A percentile compares a stretch with the other conserved stretches of the same genome.
Evolutionary conservation across 345 rosid species (phyloP).

Genomic region (Aquilaria yunnanensis): DNA sequence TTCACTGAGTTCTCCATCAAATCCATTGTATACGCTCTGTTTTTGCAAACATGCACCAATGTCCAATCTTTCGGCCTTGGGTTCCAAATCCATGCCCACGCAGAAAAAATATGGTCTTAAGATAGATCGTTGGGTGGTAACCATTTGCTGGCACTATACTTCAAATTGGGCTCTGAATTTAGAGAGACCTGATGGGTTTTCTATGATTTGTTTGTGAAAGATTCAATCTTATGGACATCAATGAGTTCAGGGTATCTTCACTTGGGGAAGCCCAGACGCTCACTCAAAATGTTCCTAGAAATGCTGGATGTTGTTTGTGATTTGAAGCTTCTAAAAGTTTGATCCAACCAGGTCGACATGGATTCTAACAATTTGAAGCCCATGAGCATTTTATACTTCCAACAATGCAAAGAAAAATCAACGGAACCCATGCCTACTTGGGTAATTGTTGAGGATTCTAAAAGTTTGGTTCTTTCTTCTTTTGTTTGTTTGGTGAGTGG

Average conservation of each 20-base stretch:
- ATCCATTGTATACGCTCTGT: conserved; percentile 54
- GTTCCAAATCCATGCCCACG: conserved; percentile 61
- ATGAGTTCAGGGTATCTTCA: conserved; percentile 67
- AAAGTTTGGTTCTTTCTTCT: too few relatives aligned
- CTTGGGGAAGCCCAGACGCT: conserved; percentile 35
- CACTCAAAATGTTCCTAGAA: conserved; percentile 55
- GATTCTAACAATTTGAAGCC: too few relatives aligned
- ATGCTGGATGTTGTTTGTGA: conserved; percentile 42
- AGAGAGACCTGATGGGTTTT: conserved; percentile 59
- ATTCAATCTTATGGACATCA: conserved; percentile 78
- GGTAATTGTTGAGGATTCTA: too few relatives aligned
- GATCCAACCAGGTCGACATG: too few relatives aligned
- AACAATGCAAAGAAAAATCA: too few relatives aligned
- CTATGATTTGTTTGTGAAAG: conserved; percentile 50
- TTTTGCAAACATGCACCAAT: conserved; percentile 66
- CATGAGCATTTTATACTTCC: too few relatives aligned
- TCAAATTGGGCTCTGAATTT: conserved; percentile 57
- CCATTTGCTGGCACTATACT: conserved; percentile 68
- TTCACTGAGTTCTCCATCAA: conserved; percentile 23
- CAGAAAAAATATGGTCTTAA: conserved; percentile 70
- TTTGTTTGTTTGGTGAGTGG: too few relatives aligned
- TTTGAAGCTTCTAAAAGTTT: too few relatives aligned
- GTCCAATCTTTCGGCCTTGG: conserved; percentile 51
- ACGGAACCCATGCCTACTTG: too few relatives aligned
- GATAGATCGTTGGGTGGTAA: conserved; percentile 61